Conservation (phyloP, 176 grass and related monocot species). For the Raddia guianensis region DNA sequence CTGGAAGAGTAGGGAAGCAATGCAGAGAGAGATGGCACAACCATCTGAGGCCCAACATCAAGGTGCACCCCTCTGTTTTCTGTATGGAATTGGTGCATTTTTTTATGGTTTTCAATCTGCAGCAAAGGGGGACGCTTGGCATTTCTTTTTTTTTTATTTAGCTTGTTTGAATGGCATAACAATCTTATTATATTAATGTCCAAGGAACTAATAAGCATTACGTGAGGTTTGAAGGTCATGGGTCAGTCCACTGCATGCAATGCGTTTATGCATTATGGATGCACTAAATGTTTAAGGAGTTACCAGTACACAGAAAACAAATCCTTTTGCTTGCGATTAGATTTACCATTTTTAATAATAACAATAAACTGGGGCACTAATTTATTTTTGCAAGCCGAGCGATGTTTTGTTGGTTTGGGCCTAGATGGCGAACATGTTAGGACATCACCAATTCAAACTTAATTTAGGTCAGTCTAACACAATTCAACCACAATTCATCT, state of each 20-base stretch:
- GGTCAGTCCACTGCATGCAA: neutral
- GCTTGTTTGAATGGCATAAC: neutral
- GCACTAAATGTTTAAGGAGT: neutral
- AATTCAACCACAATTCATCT: too few species aligned
- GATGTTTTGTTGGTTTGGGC: too few species aligned
- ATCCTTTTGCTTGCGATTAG: neutral
- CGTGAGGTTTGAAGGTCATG: neutral
- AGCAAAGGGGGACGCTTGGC: neutral
- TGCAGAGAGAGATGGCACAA: slow-evolving; percentile 99
- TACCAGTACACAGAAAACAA: neutral
- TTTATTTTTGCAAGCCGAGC: too few species aligned
- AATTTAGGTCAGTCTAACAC: too few species aligned
- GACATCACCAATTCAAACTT: too few species aligned
- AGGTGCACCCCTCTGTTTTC: slow-evolving; percentile 43
- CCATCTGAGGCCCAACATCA: slow-evolving; percentile 97
- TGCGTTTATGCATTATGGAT: slow-evolving; percentile 13
- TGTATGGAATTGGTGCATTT: neutral
- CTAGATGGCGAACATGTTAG: too few species aligned
- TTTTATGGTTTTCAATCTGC: neutral
- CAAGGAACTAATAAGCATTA: neutral
- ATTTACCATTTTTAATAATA: too few species aligned
- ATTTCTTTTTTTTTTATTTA: slow-evolving; percentile 22
- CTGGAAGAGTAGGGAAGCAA: slow-evolving; percentile 92
- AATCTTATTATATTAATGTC: neutral
- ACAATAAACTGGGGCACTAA: too few species aligned